Base-by-base conservation (phyloP, 2,329 filamentous ascomycete species). In the Phyllosticta citriasiana region DNA sequence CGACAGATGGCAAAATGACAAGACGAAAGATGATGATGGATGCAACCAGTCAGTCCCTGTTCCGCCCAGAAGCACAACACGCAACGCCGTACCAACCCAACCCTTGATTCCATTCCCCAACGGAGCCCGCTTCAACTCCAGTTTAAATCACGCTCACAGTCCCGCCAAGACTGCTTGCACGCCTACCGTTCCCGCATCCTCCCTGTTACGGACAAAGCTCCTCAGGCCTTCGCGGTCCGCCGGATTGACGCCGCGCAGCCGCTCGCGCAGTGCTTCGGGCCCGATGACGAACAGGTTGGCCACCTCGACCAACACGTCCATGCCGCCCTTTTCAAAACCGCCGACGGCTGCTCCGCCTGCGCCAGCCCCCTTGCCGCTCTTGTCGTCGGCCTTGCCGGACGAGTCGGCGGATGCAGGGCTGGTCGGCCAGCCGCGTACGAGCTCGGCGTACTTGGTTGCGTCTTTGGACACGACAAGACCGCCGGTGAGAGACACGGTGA, bases 381-480 rank as follows among this genome's bases (percentile, higher is more conserved):
- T 33, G 40, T 55, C 58, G 19, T 25, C 51, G 53, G 2, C 26
- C 60, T 76, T 75, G 56, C 73, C 68, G n/a, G 88, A 84, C 67
- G 86, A 86, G 59, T 83, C 81, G 51, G 92, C 79, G 52, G 92
- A 79, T 27, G 22, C 26, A 7, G 55, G 55, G 1, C 51, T 50
- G 14, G 60, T 62, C 0, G 88, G 84, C 91, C 91, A 97, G 35
- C 86, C 86, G 64, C 89, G 86, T 65, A 99, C 81, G 10, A 96
- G 84, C 63, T 92, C 88, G 8, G 89, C 88, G 73, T 99, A 99
- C 71, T 91, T 91, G 40, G 91, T 90, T 73, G 97, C 92, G 72
- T 99, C 94, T 77, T 97, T 96, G 40, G 88, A 93, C 26, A 97
- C 90, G 84, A 97, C 94, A 55, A 99, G 83, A 2, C 91, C 94